These are phyloP conservation scores for Elongisporangium prolatum DNA, from an alignment of 352 stramenopile species.

Conservation along the genomic window DNA sequence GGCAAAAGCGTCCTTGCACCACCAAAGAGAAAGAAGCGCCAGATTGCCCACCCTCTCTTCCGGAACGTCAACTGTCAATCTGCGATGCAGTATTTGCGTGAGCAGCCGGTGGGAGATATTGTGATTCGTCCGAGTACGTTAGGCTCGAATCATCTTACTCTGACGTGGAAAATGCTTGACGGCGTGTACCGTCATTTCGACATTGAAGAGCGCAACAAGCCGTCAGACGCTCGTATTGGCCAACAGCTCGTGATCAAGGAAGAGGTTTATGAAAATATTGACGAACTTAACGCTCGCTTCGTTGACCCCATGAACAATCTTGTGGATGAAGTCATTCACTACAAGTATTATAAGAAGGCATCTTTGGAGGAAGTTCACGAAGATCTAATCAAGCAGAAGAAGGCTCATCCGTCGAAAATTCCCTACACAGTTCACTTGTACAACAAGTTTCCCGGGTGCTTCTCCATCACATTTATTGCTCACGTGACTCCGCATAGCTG, in stretches of 20 bases:
- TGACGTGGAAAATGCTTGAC: slow-evolving; percentile 88
- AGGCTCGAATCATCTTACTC: slow-evolving; percentile 77
- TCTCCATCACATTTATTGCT: slow-evolving; percentile 87
- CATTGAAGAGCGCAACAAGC: slow-evolving; percentile 85
- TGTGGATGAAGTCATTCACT: slow-evolving; percentile 79
- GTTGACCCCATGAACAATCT: slow-evolving; percentile 87
- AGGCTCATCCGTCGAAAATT: slow-evolving; percentile 76
- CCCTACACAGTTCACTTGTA: slow-evolving; percentile 85
- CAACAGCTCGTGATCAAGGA: slow-evolving; percentile 85
- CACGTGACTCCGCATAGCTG: slow-evolving; percentile 80
- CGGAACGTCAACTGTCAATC: slow-evolving; percentile 83
- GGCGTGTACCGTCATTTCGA: slow-evolving; percentile 87
- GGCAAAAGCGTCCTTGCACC: slow-evolving; percentile 27
- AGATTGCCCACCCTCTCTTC: slow-evolving; percentile 84
- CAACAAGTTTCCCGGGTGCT: slow-evolving; percentile 83
- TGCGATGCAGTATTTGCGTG: slow-evolving; percentile 79
- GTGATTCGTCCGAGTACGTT: slow-evolving; percentile 84
- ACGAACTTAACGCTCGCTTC: slow-evolving; percentile 85
- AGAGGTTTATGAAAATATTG: slow-evolving; percentile 83
- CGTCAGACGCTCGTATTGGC: slow-evolving; percentile 76
- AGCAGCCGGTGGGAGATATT: slow-evolving; percentile 74
- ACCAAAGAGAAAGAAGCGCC: slow-evolving; percentile 80
- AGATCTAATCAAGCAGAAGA: slow-evolving; percentile 88
- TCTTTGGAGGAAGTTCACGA: slow-evolving; percentile 74
- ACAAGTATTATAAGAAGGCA: slow-evolving; percentile 84